Evolutionary conservation across 2,329 filamentous ascomycete genomes (phyloP).

Genomic region (Penicillium sp.): DNA sequence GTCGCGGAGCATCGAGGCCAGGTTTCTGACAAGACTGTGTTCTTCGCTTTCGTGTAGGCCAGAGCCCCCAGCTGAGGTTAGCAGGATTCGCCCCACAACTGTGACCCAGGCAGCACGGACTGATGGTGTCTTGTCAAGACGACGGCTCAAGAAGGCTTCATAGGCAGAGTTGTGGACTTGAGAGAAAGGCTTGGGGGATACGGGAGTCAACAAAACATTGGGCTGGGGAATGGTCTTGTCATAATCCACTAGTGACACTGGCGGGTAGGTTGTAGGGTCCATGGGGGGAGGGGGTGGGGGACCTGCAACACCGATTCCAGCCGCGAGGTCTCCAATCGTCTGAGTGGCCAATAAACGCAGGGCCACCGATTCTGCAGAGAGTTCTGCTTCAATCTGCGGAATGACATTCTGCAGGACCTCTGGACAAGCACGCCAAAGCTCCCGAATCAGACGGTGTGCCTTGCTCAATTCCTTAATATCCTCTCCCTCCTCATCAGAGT

Average conservation of each 20-base stretch:
- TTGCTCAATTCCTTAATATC: constrained; percentile 86
- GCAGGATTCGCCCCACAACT: constrained; percentile 77
- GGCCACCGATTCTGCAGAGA: constrained; percentile 84
- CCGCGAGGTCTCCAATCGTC: constrained; percentile 90
- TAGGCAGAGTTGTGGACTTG: constrained; percentile 77
- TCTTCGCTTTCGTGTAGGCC: constrained; percentile 84
- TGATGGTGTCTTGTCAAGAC: constrained; percentile 77
- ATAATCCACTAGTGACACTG: constrained; percentile 47
- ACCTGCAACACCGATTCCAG: constrained; percentile 88
- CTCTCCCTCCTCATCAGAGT: constrained; percentile 69
- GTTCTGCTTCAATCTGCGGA: constrained; percentile 86
- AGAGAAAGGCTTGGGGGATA: constrained; percentile 84
- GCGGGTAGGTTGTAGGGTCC: constrained; percentile 83
- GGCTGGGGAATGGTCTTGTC: constrained; percentile 51
- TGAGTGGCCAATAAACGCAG: constrained; percentile 86
- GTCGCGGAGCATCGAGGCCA: constrained; percentile 81
- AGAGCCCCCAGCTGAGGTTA: constrained; percentile 88
- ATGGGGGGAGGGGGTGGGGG: constrained; percentile 69
- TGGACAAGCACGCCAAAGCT: constrained; percentile 90
- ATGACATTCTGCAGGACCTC: constrained; percentile 88
- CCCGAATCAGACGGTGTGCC: constrained; percentile 82
- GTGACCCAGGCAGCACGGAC: constrained; percentile 86
- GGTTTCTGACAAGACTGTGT: constrained; percentile 65
- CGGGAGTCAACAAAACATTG: constrained; percentile 72
- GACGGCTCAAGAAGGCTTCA: constrained; percentile 77